Evolutionary conservation across 345 rosid species (phyloP), one percentile per base, ranked within the genome.

Genomic region (Citrus medica): DNA sequence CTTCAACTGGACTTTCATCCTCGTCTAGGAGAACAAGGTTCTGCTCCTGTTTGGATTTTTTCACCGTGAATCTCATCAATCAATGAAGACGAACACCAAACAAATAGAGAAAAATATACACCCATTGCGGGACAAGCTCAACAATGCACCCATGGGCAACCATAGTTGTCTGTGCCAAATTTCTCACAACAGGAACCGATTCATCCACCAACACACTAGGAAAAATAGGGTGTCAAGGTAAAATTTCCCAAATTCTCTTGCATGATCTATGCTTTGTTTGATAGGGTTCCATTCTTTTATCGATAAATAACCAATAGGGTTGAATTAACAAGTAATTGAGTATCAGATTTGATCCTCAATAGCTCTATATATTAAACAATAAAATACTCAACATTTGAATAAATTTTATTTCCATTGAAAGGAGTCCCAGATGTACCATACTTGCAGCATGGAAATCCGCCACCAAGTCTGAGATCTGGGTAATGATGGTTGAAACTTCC

Each of bases 11-110:
- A 73, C 82, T 82, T 51, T 94, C 97, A 76, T 76, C 73, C 79
- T 93, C 98, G 25, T 92, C 94, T 21, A 88, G 86, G 77, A 89
- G 85, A 77, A 90, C 90, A 75, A 95, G 87, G n/a, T 87, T 83
- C 74, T 73, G 81, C 28, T 69, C 88, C 95, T 85, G 80, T 71
- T 79, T 69, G 77, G 81, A 42, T 30, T 72, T 74, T 22, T 30
- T 30, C 38, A 82, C 27, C 59, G 59, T 9, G 28, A 27, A 62
- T 79, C 78, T 22, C 35, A 72, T 64, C 42, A 70, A 32, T 55
- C 9, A 75, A 60, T 60, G 58, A 78, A 76, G 16, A 78, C 24
- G 14, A 79, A 75, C 22, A 9, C 28, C 59, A 0, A n/a, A 53
- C 14, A 53, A 73, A 14, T 4, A 10, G 56, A 19, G 22, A 78